phyloP scores from a whole-genome alignment of 2,329 filamentous ascomycete genomes.

The Beauveria scarabaeidicola region DNA sequence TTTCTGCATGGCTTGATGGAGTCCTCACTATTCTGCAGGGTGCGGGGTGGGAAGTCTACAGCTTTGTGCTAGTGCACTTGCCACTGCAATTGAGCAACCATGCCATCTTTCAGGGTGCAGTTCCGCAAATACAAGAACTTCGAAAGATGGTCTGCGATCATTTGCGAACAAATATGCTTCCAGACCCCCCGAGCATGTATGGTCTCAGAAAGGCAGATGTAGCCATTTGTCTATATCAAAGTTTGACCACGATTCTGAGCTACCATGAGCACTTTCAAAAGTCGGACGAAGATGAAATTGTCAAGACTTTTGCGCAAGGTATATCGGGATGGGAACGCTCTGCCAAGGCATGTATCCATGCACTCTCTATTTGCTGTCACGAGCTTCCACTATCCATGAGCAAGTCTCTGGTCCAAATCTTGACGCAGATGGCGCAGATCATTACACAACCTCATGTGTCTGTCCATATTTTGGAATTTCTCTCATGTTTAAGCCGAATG shows the following conservation, averaged over 20 bases:
- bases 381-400: slow-evolving; percentile 83
- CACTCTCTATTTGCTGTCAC: slow-evolving; percentile 87
- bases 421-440: slow-evolving; percentile 91
- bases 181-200: slow-evolving; percentile 70
- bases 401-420: slow-evolving; percentile 74
- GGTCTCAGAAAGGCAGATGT: slow-evolving; percentile 82
- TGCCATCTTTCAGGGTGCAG: slow-evolving; percentile 67
- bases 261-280: slow-evolving; percentile 83
- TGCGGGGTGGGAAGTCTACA: slow-evolving; percentile 86
- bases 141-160: slow-evolving; percentile 74
- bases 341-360: slow-evolving; percentile 89
- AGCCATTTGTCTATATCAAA: slow-evolving; percentile 79
- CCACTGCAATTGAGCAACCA: slow-evolving; percentile 86
- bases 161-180: slow-evolving; percentile 66
- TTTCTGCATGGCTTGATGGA: slow-evolving; percentile 66
- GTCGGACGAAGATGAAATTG: slow-evolving; percentile 80
- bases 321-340: slow-evolving; percentile 79
- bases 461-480: slow-evolving; percentile 90
- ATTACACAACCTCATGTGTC: slow-evolving; percentile 89
- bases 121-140: slow-evolving; percentile 66
- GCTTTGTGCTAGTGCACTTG: slow-evolving; percentile 78
- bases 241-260: slow-evolving; percentile 77
- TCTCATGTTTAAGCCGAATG: slow-evolving; percentile 79
- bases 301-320: slow-evolving; percentile 76
- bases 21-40: slow-evolving; percentile 66